Percentiles rank a stretch among this genome's conserved stretches.
phyloP scores from a whole-genome alignment of 2,329 filamentous ascomycete species.

The Ceratocystiopsis brevicomis region DNA sequence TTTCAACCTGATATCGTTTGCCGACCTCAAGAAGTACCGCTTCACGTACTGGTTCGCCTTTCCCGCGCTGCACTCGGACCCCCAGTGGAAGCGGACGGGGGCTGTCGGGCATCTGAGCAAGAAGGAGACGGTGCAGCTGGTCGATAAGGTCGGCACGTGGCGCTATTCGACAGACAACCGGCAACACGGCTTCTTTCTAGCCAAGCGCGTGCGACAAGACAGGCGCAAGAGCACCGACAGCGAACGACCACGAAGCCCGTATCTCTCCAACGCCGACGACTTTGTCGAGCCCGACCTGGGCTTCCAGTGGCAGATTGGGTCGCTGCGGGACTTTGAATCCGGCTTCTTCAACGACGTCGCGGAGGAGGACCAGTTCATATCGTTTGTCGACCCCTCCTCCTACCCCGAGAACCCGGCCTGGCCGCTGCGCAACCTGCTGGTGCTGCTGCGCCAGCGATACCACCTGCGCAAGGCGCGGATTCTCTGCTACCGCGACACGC shows the following conservation, averaged over 20 bases:
- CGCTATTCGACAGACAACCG: constrained; percentile 60
- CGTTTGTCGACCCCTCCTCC: constrained; percentile 84
- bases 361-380: constrained; percentile 60
- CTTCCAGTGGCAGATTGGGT: constrained; percentile 60
- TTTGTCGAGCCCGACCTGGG: constrained; percentile 33
- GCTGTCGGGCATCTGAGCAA: constrained; percentile 36
- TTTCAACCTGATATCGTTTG: constrained; percentile 78
- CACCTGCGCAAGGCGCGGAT: constrained; percentile 60
- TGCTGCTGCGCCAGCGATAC: constrained; percentile 70
- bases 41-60: constrained; percentile 99
- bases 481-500: constrained; percentile 75
- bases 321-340: constrained; percentile 59
- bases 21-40: constrained; percentile 91
- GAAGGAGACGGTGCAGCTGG: constrained; percentile 58
- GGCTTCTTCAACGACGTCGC: constrained; percentile 66
- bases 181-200: constrained; percentile 92
- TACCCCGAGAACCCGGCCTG: constrained; percentile 77
- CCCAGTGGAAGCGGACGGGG: constrained; percentile 52
- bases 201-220: constrained; percentile 43
- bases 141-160: constrained; percentile 76
- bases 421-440: constrained; percentile 76
- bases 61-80: constrained; percentile 77
- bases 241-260: not conserved
- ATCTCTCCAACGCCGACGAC: constrained; percentile 7
- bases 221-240: constrained; percentile 13